Evolutionary conservation across 2,329 filamentous ascomycete genomes (phyloP), one percentile per base, ranked within the genome.

Genomic region (Stemphylium beticola): DNA sequence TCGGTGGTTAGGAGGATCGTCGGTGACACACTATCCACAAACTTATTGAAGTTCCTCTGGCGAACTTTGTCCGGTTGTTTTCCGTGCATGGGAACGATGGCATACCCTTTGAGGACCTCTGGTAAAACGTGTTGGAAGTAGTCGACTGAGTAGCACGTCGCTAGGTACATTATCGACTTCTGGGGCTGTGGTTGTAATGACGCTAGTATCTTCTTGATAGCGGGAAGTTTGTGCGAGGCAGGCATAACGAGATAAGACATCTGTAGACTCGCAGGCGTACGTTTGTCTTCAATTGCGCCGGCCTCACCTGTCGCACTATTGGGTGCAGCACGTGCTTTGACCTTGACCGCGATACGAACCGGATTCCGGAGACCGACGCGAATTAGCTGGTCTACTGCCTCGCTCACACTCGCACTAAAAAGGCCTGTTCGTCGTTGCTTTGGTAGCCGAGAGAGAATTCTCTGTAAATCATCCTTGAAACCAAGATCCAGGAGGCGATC

Each of bases 331-430:
- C 72, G 61, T 20, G 70, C 62, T 49, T 93, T 95, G 48, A 99
- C 95, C 67, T 93, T 95, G 46, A 98, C 95, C 10, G 91, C 89
- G 57, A 99, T 92, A 70, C 96, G 96, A 67, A 97, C 93, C 0
- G 95, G 95, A 75, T 99, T 98, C 33, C 95, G 85, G 61, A 98
- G 79, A 17, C 95, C 95, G 7, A 97, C 92, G 32, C 93, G 85
- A 47, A 99, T 92, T 49, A 99, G 89, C 72, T 97, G 91, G 59
- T 93, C 88, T 0, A 99, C 91, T 1, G 95, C 95, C 71, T 98
- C 95, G 66, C 90, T 95, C n/a, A 99, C 90, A 67, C 90, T 96
- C 11, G 95, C 95, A 69, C 92, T 96, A 77, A 98, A 99, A 0
- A 99, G 79, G 0, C 95, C 95, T 0, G 95, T 99, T 43, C 95